These are phyloP conservation scores for Vaccinium myrtillus DNA, from an alignment of 148 eudicot genomes.

Conservation along the genomic window DNA sequence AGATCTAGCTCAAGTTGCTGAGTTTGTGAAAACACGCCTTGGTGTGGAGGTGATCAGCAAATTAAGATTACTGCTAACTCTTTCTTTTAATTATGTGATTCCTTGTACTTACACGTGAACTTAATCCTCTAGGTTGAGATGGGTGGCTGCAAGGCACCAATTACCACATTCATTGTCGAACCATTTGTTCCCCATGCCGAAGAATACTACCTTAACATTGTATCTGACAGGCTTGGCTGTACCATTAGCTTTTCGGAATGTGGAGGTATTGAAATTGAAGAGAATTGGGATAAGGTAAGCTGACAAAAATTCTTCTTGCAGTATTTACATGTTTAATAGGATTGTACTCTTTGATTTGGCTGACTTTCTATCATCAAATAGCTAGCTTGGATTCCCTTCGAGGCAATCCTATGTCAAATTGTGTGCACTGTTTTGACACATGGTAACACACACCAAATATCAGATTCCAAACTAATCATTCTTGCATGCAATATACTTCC, in stretches of 20 bases:
- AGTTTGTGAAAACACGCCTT: constrained; percentile 66
- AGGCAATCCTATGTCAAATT: neutral
- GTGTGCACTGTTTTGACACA: neutral
- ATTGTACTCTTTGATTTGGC: neutral
- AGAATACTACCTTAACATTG: constrained; percentile 85
- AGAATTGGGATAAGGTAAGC: constrained; percentile 98
- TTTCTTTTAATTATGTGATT: neutral
- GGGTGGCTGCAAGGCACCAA: constrained; percentile 98
- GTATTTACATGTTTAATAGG: constrained; percentile 37
- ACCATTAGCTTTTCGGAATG: constrained; percentile 96
- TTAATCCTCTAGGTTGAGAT: constrained; percentile 63
- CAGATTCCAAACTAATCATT: neutral
- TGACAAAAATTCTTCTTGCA: constrained; percentile 10
- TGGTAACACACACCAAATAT: neutral
- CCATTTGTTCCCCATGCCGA: constrained; percentile 92
- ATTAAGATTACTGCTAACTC: neutral
- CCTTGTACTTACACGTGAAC: neutral
- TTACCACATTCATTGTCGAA: constrained; percentile 92
- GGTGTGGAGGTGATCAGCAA: constrained; percentile 54
- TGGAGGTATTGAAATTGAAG: constrained; percentile 99
- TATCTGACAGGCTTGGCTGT: constrained; percentile 91
- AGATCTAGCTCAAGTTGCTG: constrained; percentile 79
- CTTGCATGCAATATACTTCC: neutral
- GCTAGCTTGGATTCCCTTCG: neutral
- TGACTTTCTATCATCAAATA: neutral